Evolutionary conservation across 345 rosid genomes (phyloP), one percentile per base, ranked within the genome.

Genomic region (Limnanthes douglasii): DNA sequence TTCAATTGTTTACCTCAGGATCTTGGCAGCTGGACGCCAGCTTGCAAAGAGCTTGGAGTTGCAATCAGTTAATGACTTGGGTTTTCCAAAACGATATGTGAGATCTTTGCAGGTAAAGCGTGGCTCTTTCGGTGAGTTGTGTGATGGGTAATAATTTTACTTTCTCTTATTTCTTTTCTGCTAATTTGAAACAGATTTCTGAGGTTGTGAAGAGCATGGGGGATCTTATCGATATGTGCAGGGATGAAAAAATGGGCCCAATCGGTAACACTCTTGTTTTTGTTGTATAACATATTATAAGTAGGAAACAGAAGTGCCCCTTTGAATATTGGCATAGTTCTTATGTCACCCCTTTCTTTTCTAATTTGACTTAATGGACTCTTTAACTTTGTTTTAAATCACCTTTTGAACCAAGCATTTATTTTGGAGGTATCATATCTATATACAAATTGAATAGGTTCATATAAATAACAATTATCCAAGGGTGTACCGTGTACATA

Each of bases 141-240:
- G 52, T 21, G 14, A 30, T 15, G 45, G 8, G 5, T 35, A 26
- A 12, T n/a, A 45, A 47, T 13, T 39, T 9, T 33, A 12, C 4
- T 23, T 31, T 21, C 17, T 20, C 20, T 8, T 41, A 16, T 41
- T 27, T 16, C 18, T 8, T 18, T 48, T 31, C 16, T 44, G 12
- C 40, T 32, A 30, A 24, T 60, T 45, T 37, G 27, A 56, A 39
- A 31, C 64, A 83, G 98, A 83, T 74, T 34, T 72, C 90, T 19
- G 98, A 88, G 80, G 93, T 79, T 64, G 92, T 88, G 55, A 79
- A 69, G 60, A 74, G 90, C 71, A 88, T 88, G 98, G 83, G 83
- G 66, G 98, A 79, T 61, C 66, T 88, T 41, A 77, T 83, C 56
- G 73, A 66, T 52, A 74, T 83, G 65, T 73, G 86, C 30, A 48